Percentiles rank a stretch among this genome's conserved stretches.
These are phyloP conservation scores for Brettanomyces naardenensis DNA, from an alignment of 805 yeast species.

Conservation along the genomic window DNA sequence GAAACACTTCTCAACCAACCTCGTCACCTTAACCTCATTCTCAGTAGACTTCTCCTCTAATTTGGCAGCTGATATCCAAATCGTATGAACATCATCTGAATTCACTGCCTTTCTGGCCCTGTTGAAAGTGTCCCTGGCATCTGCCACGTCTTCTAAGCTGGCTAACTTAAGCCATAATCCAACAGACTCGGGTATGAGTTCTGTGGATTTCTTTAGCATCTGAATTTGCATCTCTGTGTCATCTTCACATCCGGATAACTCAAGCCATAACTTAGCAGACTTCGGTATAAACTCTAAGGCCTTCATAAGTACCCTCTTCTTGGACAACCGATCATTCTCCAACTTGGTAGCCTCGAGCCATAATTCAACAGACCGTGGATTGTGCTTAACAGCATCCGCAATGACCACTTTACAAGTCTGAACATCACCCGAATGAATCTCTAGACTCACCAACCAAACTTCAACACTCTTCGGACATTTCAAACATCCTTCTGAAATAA, in stretches of 20 bases:
- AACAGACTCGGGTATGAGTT: conserved; percentile 56
- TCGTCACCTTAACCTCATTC: conserved; percentile 36
- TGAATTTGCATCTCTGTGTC: conserved; percentile 39
- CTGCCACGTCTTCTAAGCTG: conserved; percentile 33
- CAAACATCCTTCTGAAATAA: conserved; percentile 70
- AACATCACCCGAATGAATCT: conserved; percentile 43
- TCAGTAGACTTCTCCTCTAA: conserved; percentile 50
- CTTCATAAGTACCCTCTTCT: conserved; percentile 54
- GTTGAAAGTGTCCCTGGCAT: conserved; percentile 49
- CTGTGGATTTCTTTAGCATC: conserved; percentile 58
- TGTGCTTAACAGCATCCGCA: conserved; percentile 54
- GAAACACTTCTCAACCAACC: conserved; percentile 41
- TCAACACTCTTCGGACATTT: conserved; percentile 59
- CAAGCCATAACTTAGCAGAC: conserved; percentile 59
- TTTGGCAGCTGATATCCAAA: conserved; percentile 68
- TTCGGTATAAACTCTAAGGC: conserved; percentile 62
- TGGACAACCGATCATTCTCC: conserved; percentile 49
- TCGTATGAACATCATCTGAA: conserved; percentile 32
- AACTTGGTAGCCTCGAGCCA: conserved; percentile 70
- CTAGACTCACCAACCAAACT: conserved; percentile 76
- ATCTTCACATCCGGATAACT: conserved; percentile 52
- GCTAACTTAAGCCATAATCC: conserved; percentile 59
- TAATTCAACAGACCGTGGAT: conserved; percentile 47
- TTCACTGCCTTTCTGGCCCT: conserved; percentile 50
- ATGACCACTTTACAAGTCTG: conserved; percentile 48